Conservation (phyloP, 2,329 filamentous ascomycete species). For the Golovinomyces cichoracearum region DNA sequence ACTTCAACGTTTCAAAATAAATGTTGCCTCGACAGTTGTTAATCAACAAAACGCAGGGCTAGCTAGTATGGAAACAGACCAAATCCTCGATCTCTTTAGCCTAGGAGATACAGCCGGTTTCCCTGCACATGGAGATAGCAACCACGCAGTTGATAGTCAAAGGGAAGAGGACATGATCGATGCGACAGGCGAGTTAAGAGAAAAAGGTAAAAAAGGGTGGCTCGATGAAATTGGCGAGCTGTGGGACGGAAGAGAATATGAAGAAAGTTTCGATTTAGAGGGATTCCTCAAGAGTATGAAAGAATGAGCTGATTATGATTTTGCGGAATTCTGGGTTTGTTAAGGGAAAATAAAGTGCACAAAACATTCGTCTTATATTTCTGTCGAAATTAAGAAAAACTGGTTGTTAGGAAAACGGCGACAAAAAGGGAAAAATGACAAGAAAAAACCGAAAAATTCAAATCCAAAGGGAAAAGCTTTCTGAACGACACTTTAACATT, state of each 20-base stretch:
- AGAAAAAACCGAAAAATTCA: too few species aligned
- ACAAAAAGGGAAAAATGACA: too few species aligned
- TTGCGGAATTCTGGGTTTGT: too few species aligned
- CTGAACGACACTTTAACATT: too few species aligned
- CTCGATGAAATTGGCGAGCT: conserved; percentile 83
- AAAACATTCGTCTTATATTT: too few species aligned
- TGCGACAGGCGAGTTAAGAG: conserved; percentile 69
- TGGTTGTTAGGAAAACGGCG: too few species aligned
- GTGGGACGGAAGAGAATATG: conserved; percentile 94
- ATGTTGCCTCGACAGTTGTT: conserved; percentile 90
- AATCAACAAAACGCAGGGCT: conserved; percentile 96
- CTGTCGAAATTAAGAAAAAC: too few species aligned
- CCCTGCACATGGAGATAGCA: conserved; percentile 28
- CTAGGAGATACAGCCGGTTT: conserved; percentile 54
- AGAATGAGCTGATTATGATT: neutral
- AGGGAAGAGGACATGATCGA: conserved; percentile 75
- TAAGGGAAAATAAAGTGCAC: too few species aligned
- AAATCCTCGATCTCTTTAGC: conserved; percentile 90
- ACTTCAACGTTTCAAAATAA: conserved; percentile 97
- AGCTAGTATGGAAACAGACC: conserved; percentile 84
- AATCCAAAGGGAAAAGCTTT: too few species aligned
- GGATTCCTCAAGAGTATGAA: conserved; percentile 81
- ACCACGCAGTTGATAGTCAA: conserved; percentile 32
- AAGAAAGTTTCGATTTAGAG: conserved; percentile 90
- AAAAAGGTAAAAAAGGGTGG: conserved; percentile 92